Evolutionary conservation across 345 rosid genomes (phyloP), one percentile per base, ranked within the genome.

Genomic region (Garcia nutans): DNA sequence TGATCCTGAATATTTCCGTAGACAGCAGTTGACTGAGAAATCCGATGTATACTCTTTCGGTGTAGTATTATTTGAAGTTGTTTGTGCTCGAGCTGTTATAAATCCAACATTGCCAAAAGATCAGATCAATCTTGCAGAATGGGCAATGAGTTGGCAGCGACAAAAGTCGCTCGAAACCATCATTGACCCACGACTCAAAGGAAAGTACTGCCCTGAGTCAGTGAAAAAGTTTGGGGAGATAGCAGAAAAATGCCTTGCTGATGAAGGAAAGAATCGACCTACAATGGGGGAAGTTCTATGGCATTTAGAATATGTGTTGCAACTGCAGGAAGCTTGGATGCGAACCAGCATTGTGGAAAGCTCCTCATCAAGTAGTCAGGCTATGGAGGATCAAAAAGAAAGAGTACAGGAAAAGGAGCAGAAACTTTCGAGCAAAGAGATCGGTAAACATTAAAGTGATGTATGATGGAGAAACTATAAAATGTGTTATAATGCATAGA

Each of bases 31-130:
- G 75, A 92, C 97, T 10, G 96, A 94, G 85, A 94, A 94, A 83
- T 92, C 98, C 0, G 96, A 94, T 85, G 94, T 92, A 50, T 94
- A 94, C 83, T 94, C 98, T 28, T 88, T 92, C 28, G 95, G 97
- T 0, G 97, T 92, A 1, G 98, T 94, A 54, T 72, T 92, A 84
- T 92, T 92, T 6, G 97, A 94, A 78, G 95, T 84, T 66, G 84
- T 92, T 12, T 94, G 98, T 73, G 96, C 97, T 64, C 87, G 97
- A 78, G 90, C 97, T 42, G 97, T 94, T 49, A 91, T 94, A 79
- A 91, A 92, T 73, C 98, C 97, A 4, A 92, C 84, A 62, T 84
- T 94, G 80, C 98, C 97, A 2, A 91, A 83, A 84, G 97, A 94
- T 76, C 91, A 94, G 89, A 94, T 94, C 82, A 94, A 94, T 62